Evolutionary conservation across 768 basidiomycete species (phyloP).

Genomic region (Leccinum incarnatum): DNA sequence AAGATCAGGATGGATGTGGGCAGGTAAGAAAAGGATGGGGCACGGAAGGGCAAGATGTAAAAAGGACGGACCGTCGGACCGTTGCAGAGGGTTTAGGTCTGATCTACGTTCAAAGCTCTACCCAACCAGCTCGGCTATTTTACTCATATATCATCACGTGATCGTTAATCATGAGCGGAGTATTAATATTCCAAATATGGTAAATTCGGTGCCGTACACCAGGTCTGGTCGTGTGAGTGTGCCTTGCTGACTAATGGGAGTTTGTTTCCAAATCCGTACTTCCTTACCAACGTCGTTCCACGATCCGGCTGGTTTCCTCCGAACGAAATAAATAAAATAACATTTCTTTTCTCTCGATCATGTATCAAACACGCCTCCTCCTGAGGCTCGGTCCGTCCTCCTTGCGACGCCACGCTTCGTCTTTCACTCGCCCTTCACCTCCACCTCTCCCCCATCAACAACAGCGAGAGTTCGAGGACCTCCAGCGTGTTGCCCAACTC

Average conservation of each 20-base stretch:
- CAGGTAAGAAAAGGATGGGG: background rate
- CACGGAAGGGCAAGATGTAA: background rate
- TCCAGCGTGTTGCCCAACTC: constrained; percentile 59
- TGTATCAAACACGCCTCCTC: background rate
- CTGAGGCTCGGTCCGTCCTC: background rate
- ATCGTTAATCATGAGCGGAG: background rate
- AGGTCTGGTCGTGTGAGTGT: constrained; percentile 3
- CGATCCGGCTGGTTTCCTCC: background rate
- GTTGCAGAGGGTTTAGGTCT: background rate
- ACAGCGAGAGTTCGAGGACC: constrained; percentile 86
- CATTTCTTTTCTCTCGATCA: background rate
- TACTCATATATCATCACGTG: constrained; percentile 11
- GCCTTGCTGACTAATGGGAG: background rate
- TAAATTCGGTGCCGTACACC: background rate
- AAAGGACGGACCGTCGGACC: background rate
- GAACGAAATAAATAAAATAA: background rate
- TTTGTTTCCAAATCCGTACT: background rate
- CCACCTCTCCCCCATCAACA: constrained; percentile 70
- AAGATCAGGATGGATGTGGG: background rate
- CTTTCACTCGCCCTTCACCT: constrained; percentile 61
- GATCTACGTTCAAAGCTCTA: background rate
- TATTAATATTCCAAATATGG: background rate
- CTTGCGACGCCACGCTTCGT: constrained; percentile 27
- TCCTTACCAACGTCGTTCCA: background rate
- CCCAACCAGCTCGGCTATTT: constrained; percentile 4